Percentiles rank a stretch among this genome's conserved stretches.
phyloP scores from a whole-genome alignment of 768 basidiomycete genomes.

The Tulasnella sp. region DNA sequence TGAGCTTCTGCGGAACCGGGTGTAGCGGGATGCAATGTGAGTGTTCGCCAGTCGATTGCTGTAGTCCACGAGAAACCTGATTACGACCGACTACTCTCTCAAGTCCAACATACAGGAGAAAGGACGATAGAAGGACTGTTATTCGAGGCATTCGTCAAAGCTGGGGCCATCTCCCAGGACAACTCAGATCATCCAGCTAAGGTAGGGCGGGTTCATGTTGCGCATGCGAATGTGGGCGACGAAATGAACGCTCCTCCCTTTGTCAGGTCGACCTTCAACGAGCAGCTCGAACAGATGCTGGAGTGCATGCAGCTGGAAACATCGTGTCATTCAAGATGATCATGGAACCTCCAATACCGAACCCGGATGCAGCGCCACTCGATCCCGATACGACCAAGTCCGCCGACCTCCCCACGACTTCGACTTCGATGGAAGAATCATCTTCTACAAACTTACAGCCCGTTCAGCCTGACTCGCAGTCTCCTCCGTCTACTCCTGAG shows the following conservation, averaged over 20 bases:
- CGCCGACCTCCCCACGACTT: background rate
- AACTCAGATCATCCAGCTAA: slow-evolving; percentile 88
- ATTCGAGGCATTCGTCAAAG: slow-evolving; percentile 79
- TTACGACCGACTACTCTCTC: background rate
- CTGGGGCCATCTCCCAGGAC: slow-evolving; percentile 89
- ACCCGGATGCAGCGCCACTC: slow-evolving; percentile 24
- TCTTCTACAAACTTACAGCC: background rate
- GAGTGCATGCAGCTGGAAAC: slow-evolving; percentile 95
- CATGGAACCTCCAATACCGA: slow-evolving; percentile 56
- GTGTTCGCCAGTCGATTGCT: slow-evolving; percentile 28
- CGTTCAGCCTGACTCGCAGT: background rate
- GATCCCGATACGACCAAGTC: slow-evolving; percentile 38
- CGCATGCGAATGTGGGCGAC: background rate
- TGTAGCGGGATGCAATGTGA: slow-evolving; percentile 96
- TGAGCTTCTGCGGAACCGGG: slow-evolving; percentile 89
- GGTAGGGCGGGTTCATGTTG: slow-evolving; percentile 35
- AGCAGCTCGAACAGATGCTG: slow-evolving; percentile 92
- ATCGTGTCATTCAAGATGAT: slow-evolving; percentile 90
- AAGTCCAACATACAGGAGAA: slow-evolving; percentile 47
- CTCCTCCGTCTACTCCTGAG: background rate
- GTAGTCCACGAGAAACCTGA: slow-evolving; percentile 21
- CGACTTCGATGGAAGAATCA: background rate
- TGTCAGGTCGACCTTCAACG: slow-evolving; percentile 72
- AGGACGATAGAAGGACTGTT: slow-evolving; percentile 85
- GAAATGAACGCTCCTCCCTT: background rate